phyloP scores from a whole-genome alignment of 495 filamentous ascomycete species.

The Aspergillus affinis region DNA sequence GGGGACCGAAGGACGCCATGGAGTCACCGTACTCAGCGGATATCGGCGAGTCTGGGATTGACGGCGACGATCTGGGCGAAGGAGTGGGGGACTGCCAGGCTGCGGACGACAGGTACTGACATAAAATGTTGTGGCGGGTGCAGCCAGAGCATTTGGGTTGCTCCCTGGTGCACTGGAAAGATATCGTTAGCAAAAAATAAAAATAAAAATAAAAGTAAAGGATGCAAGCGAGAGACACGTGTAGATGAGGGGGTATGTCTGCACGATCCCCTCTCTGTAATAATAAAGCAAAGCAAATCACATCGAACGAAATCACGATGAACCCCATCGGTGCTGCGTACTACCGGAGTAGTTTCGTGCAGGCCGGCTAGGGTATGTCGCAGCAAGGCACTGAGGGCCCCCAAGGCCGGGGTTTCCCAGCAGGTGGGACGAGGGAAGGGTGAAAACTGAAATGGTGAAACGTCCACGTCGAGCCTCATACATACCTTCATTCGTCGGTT shows the following conservation, averaged over 20 bases:
- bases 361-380: background rate
- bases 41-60: slow-evolving; percentile 8
- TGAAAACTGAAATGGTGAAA: background rate
- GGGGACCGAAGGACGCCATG: slow-evolving; percentile 12
- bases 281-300: background rate
- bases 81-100: slow-evolving; percentile 19
- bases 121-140: slow-evolving; percentile 33
- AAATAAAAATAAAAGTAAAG: too few species aligned
- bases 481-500: slow-evolving; percentile 47
- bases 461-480: background rate
- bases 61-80: background rate
- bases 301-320: background rate
- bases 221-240: background rate
- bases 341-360: background rate
- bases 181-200: background rate
- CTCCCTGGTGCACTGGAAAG: slow-evolving; percentile 16
- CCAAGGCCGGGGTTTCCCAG: background rate
- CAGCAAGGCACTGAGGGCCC: too few species aligned
- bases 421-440: background rate
- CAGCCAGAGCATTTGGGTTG: slow-evolving; percentile 32
- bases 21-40: slow-evolving; percentile 13
- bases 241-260: background rate
- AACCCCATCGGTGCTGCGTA: background rate
- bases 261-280: background rate
- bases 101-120: slow-evolving; percentile 29